Evolutionary conservation across 495 filamentous ascomycete genomes (phyloP), one percentile per base, ranked within the genome.

Genomic region (Geoglossum glabrum): DNA sequence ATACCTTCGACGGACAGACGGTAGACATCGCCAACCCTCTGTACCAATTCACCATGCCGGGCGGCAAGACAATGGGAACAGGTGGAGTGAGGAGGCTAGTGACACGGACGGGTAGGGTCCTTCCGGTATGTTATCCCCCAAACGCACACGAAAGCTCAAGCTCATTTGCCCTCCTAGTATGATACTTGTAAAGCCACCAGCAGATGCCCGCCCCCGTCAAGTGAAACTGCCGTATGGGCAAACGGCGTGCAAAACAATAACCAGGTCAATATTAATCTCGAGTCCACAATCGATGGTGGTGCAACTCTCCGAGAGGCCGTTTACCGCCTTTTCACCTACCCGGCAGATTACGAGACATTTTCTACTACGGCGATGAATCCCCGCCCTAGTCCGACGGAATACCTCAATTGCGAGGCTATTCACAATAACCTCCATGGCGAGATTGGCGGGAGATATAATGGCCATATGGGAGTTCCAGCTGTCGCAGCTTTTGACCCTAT

Each of bases 401-500:
- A 61, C 59, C 61, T 60, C 31, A 73, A 72, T 34, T 54, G 74
- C 11, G 73, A 76, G 58, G 64, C 56, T 54, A 61, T 71, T 13
- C 71, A 75, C 54, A 67, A 70, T 31, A 64, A 63, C n/a, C 61
- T 74, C n/a, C 73, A 76, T 60, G 64, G 61, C n/a, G 60, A 59
- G 56, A 61, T 70, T 40, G 72, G 71, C 4, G 70, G 65, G 4
- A 59, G 59, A 8, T 5, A 34, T 11, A 54, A 56, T 33, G 73
- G 73, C 1, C 72, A 74, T 50, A 74, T 76, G 72, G 54, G 64
- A 19, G 62, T 68, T 10, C 62, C 74, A 8, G 62, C 64, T 1
- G 65, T 68, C 11, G 66, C 73, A 0, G 66, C 65, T 0, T 75
- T 73, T 51, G 72, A 73, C 61, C 73, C 73, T 3, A 68, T 69